A percentile compares a stretch with the other conserved stretches of the same genome.
Conservation (phyloP, 129 eudicot species). For the Tagetes erecta region DNA sequence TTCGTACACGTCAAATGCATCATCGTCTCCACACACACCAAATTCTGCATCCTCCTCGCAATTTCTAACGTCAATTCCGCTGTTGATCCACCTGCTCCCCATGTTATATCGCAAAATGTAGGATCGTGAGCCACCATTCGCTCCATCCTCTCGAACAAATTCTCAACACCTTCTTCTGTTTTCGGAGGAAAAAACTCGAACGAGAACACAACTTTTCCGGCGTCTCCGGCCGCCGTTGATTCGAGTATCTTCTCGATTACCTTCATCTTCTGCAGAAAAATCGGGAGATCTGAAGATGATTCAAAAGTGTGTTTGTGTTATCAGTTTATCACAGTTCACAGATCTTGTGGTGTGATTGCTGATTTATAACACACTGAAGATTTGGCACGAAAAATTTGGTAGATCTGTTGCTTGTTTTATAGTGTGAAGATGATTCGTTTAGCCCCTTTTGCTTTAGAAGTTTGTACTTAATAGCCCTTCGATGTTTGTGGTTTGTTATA, state of each 20-base stretch:
- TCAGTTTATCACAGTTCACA: too few species aligned
- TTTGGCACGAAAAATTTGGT: conserved; percentile 22
- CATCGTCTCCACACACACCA: conserved; percentile 96
- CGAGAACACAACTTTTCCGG: conserved; percentile 63
- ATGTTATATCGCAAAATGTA: conserved; percentile 86
- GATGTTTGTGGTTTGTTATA: background rate
- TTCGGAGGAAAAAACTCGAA: conserved; percentile 99
- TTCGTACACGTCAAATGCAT: conserved; percentile 98
- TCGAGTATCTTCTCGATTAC: conserved; percentile 82
- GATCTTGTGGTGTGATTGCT: conserved; percentile 22
- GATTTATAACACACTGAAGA: conserved; percentile 26
- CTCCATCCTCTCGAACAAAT: conserved; percentile 91
- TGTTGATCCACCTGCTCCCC: conserved; percentile 99
- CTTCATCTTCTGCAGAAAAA: conserved; percentile 59
- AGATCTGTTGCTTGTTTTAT: conserved; percentile 22
- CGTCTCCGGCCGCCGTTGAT: conserved; percentile 44
- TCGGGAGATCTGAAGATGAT: conserved; percentile 28
- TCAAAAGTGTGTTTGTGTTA: conserved; percentile 8
- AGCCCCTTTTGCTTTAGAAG: conserved; percentile 1
- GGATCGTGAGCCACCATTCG: conserved; percentile 96
- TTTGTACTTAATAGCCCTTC: background rate
- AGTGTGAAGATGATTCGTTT: conserved; percentile 19
- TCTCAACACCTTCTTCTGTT: conserved; percentile 94
- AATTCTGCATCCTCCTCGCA: conserved; percentile 92
- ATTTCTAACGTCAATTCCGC: conserved; percentile 95